These are phyloP conservation scores for Bryoerythrophyllum caledonicum DNA, from an alignment of 225 moss, liverwort and hornwort genomes.

Conservation along the genomic window DNA sequence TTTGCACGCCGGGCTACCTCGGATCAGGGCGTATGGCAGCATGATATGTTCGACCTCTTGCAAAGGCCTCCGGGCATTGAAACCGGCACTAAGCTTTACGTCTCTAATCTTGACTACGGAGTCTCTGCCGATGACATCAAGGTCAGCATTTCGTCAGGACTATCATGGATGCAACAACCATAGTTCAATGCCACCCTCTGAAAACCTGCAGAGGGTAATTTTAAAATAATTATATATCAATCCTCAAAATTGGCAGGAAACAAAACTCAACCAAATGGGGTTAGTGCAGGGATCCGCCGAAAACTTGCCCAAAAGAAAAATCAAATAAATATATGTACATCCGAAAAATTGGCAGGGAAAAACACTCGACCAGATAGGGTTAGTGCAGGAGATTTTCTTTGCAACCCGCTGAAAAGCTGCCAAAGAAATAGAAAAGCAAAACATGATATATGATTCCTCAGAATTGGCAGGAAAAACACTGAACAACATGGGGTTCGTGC, in stretches of 20 bases:
- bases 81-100: conserved; percentile 92
- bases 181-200: too few relatives aligned
- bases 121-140: conserved; percentile 95
- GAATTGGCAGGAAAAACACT: too few relatives aligned
- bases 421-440: too few relatives aligned
- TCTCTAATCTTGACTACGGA: conserved; percentile 91
- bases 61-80: conserved; percentile 73
- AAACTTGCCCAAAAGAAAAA: too few relatives aligned
- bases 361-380: not conserved
- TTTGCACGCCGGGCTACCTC: conserved; percentile 68
- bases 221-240: too few relatives aligned
- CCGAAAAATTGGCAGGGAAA: not conserved
- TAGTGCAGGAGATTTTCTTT: conserved; percentile 79
- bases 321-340: too few relatives aligned
- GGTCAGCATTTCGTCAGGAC: conserved; percentile 33
- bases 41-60: conserved; percentile 80
- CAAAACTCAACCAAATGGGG: too few relatives aligned
- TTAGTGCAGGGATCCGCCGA: too few relatives aligned
- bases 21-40: conserved; percentile 80
- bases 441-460: too few relatives aligned
- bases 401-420: conserved; percentile 59
- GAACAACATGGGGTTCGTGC: conserved; percentile 23
- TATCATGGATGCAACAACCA: too few relatives aligned
- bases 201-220: not conserved
- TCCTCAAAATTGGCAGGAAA: too few relatives aligned